A percentile compares a stretch with the other conserved stretches of the same genome.
phyloP scores from a whole-genome alignment of 108 stramenopile species.

The Skeletonema grethae region DNA sequence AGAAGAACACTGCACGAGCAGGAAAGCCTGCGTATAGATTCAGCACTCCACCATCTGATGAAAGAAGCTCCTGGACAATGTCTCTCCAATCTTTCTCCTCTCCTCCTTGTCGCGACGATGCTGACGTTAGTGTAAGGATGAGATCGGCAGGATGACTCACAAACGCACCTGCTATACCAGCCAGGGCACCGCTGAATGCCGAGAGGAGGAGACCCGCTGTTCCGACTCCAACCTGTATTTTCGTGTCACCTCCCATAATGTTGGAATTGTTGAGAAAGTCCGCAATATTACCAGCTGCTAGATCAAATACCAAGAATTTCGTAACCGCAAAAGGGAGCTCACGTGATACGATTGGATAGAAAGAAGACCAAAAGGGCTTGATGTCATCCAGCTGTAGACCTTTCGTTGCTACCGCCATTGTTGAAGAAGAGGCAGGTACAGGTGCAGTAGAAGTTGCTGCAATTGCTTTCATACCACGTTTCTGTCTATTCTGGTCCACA shows the following conservation, averaged over 20 bases:
- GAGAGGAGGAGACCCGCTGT: conserved; percentile 69
- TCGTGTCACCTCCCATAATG: conserved; percentile 54
- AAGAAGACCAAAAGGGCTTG: conserved; percentile 76
- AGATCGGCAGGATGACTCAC: conserved; percentile 88
- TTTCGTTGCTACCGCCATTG: not conserved
- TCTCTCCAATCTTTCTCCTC: conserved; percentile 64
- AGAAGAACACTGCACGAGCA: conserved; percentile 83
- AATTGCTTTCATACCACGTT: conserved; percentile 14
- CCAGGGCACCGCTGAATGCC: conserved; percentile 77
- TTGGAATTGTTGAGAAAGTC: conserved; percentile 60
- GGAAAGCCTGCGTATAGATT: conserved; percentile 84
- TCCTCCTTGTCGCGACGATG: conserved; percentile 40
- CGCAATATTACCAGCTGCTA: conserved; percentile 61
- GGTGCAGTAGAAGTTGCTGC: conserved; percentile 2
- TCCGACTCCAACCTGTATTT: conserved; percentile 82
- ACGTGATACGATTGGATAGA: conserved; percentile 77
- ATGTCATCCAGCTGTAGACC: conserved; percentile 40
- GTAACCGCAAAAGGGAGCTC: conserved; percentile 88
- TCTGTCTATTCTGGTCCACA: conserved; percentile 49
- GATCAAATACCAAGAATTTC: conserved; percentile 85
- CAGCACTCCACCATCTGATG: conserved; percentile 69
- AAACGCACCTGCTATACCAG: conserved; percentile 80
- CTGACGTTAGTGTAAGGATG: conserved; percentile 82
- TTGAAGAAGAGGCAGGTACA: not conserved
- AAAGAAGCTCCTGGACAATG: conserved; percentile 69